Evolutionary conservation across 805 yeast species (phyloP), one percentile per base, ranked within the genome.

Genomic region (Pichia paraexigua): DNA sequence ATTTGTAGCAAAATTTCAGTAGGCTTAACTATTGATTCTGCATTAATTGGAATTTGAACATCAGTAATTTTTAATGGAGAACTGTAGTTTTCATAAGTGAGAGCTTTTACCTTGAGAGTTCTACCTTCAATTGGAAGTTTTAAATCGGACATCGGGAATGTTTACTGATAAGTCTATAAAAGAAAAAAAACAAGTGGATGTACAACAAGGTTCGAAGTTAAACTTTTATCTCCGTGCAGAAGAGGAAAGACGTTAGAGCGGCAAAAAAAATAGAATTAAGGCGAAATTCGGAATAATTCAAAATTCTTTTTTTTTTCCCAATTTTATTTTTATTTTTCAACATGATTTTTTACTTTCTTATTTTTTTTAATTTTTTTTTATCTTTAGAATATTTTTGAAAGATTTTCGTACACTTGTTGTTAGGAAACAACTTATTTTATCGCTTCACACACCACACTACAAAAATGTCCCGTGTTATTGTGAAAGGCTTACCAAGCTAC

Each of bases 401-500:
- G 13, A 30, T 30, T 15, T 30, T 30, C 12, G n/a, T 5, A 35
- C 6, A 9, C 20, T 35, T 35, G 17, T 17, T 9, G 18, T 7
- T 17, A 17, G 10, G 20, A 17, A 11, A 17, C 20, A 35, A 35
- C 7, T 24, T 24, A 24, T 24, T 5, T 7, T 24, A 24, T 24
- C 7, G 7, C 25, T 24, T 4, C 7, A 24, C n/a, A 30, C 35
- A 30, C n/a, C n/a, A 30, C 35, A 30, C 6, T 30, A 9, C 35
- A 22, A 47, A n/a, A 21, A 79, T 79, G 83, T 91, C 98, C 21
- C 86, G 98, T 69, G 77, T 92, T 49, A 92, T 92, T 60, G 95
- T 92, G 8, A 92, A 88, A 66, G 94, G 95, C 43, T 75, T 92
- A 48, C 98, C 98, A 10, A 71, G 74, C 57, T 87, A 86, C 64